Conservation (phyloP, 352 stramenopile genomes). For the Phytophthora megakarya region DNA sequence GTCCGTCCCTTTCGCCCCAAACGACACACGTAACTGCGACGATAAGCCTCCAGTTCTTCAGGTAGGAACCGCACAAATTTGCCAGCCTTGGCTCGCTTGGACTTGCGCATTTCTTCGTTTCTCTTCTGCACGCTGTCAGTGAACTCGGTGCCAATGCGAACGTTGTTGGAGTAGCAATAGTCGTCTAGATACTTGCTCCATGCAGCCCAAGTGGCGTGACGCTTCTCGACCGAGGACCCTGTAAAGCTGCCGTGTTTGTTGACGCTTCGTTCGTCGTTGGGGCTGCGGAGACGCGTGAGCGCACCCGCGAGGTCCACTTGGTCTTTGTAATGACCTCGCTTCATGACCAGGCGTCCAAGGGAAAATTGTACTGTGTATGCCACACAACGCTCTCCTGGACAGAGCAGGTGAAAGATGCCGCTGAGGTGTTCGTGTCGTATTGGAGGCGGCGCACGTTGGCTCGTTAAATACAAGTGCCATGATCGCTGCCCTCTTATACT, state of each 20-base stretch:
- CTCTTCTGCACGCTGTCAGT: slow-evolving; percentile 16
- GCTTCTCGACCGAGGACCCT: slow-evolving; percentile 4
- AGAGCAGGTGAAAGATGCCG: slow-evolving; percentile 4
- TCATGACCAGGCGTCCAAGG: slow-evolving; percentile 14
- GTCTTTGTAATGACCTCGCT: slow-evolving; percentile 2
- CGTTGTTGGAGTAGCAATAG: slow-evolving; percentile 4
- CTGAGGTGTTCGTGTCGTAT: slow-evolving; percentile 29
- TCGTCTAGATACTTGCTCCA: slow-evolving; percentile 15
- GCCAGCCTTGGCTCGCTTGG: slow-evolving; percentile 10
- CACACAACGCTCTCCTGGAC: background rate
- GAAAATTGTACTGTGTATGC: slow-evolving; percentile 6
- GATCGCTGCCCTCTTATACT: slow-evolving; percentile 39
- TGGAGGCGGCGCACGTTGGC: slow-evolving; percentile 22
- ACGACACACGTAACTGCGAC: slow-evolving; percentile 19
- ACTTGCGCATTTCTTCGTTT: slow-evolving; percentile 14
- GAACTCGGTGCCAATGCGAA: slow-evolving; percentile 16
- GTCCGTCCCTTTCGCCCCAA: slow-evolving; percentile 11
- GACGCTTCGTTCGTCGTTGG: background rate
- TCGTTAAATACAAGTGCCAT: slow-evolving; percentile 36
- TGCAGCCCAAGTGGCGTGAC: slow-evolving; percentile 5
- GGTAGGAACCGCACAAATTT: slow-evolving; percentile 9
- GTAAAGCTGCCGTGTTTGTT: background rate
- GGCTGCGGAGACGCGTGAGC: slow-evolving; percentile 3
- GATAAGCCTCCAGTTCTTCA: slow-evolving; percentile 9
- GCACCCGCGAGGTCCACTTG: slow-evolving; percentile 16